Base-by-base conservation (phyloP, 73 alveolate genomes). In the Effrenium voratum region DNA sequence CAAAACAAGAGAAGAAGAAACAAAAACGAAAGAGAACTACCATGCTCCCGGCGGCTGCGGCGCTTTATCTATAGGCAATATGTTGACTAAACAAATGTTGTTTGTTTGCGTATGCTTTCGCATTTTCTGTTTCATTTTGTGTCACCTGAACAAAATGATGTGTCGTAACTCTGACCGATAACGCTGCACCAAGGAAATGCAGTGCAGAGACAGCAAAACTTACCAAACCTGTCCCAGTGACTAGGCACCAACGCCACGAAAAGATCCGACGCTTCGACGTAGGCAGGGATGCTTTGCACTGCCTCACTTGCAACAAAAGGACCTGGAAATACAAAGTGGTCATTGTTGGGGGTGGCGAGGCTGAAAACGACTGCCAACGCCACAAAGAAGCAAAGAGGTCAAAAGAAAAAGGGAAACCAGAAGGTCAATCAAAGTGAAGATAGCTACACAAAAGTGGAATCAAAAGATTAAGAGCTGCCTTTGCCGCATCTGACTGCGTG, bases 231-330 rank as follows among this genome's bases (percentile, higher is more conserved):
- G 45, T 36, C 75, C 68, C 32, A 22, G 75, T 26, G 75, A 19
- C 82, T 40, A 5, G 96, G 96, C n/a, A 88, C 96, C 96, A 88
- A 47, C 28, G 96, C 96, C 86, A 88, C 70, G 75, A 88, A 88
- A 8, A 88, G 73, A 41, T 88, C 82, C 26, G 87, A 63, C 13
- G 92, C 92, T 86, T 88, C 96, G 87, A 88, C 96, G 13, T 88
- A 88, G n/a, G 87, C 66, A 13, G 96, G 96, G 81, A 88, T 88
- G 82, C 95, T 86, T 22, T 59, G 79, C 34, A 86, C 68, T 16
- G 66, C 34, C 45, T n/a, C 38, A 13, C 41, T 60, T 24, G 30
- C 40, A 38, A 60, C 10, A 13, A 52, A 52, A 52, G 63, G 19
- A 52, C 63, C 63, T n/a, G n/a, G n/a, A n/a, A n/a, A 52, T 52